These are phyloP conservation scores for Solanum pennellii DNA, from an alignment of 257 asterid species.

Conservation along the genomic window DNA sequence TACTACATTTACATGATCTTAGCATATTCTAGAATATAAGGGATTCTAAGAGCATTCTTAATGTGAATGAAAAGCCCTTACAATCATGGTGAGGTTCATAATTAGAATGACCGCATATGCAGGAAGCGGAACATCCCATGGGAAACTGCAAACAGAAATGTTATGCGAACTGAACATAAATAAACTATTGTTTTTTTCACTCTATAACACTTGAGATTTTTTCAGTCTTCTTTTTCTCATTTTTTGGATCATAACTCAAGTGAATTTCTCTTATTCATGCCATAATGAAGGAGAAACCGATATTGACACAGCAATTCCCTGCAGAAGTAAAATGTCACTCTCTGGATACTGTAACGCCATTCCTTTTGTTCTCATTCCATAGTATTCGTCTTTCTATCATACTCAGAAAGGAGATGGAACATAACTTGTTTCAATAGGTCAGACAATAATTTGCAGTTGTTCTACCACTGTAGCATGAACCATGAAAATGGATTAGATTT, in stretches of 20 bases:
- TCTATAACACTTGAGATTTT: background rate
- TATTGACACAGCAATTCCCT: background rate
- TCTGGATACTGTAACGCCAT: background rate
- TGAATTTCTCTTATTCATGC: background rate
- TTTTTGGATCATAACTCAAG: background rate
- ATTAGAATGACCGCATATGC: background rate
- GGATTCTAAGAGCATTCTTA: background rate
- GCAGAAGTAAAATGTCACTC: background rate
- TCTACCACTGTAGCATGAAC: background rate
- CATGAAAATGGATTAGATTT: background rate
- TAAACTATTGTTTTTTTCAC: background rate
- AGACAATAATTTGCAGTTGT: background rate
- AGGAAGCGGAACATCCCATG: background rate
- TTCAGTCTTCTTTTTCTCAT: background rate
- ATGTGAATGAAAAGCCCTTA: background rate
- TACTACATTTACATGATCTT: background rate
- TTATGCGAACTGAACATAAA: background rate
- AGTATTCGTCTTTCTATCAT: background rate
- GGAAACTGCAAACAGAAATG: background rate
- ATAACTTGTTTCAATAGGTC: background rate
- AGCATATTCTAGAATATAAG: background rate
- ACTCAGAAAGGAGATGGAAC: background rate
- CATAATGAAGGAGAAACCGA: background rate
- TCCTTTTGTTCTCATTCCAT: background rate
- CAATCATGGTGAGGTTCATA: background rate